Percentiles rank a stretch among this genome's conserved stretches.
Evolutionary conservation across 2,329 filamentous ascomycete genomes (phyloP).

Genomic region (Beauveria sp.): DNA sequence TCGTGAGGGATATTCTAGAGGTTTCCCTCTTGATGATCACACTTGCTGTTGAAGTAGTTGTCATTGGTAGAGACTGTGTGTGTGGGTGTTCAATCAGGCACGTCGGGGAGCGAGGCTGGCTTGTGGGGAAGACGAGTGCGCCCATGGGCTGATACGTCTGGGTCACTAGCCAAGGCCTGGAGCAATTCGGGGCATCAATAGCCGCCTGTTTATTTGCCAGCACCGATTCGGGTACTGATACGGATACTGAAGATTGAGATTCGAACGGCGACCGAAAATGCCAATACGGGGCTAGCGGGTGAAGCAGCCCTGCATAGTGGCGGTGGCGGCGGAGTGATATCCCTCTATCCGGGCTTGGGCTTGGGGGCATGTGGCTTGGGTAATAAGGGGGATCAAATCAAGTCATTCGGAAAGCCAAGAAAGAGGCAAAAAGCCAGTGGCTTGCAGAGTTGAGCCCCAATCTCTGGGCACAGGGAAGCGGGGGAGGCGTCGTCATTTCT

Average conservation of each 20-base stretch:
- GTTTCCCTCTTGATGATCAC: neutral
- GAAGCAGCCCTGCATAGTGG: neutral
- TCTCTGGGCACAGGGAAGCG: conserved; percentile 1
- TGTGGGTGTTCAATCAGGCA: neutral
- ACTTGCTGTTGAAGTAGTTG: neutral
- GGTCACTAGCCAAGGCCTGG: neutral
- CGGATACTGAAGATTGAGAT: neutral
- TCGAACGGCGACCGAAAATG: neutral
- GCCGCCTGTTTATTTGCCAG: neutral
- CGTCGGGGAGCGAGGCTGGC: neutral
- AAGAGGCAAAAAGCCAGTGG: neutral
- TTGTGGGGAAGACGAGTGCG: neutral
- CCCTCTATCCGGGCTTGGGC: neutral
- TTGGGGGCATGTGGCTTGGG: neutral
- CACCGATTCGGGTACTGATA: neutral
- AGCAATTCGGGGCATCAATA: conserved; percentile 3
- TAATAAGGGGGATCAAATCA: neutral
- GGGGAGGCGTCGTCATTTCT: neutral
- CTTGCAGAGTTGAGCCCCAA: neutral
- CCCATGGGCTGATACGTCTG: conserved; percentile 2
- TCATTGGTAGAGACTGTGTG: neutral
- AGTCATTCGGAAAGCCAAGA: neutral
- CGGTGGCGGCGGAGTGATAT: neutral
- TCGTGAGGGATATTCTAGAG: neutral
- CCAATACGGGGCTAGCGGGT: neutral